Evolutionary conservation across 345 rosid genomes (phyloP).

Genomic region (Populus nigra): DNA sequence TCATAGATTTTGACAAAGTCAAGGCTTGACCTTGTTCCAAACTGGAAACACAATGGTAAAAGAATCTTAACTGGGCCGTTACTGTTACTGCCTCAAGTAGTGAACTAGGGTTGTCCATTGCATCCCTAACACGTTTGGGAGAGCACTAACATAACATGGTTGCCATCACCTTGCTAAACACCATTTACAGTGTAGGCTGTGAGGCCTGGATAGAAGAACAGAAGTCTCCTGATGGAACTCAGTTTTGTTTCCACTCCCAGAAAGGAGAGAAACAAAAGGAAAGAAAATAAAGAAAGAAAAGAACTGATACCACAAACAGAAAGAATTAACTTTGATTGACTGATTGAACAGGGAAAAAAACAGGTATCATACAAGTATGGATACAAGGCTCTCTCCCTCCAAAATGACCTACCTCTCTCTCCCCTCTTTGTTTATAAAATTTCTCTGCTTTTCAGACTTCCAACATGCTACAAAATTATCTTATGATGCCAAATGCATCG

Average conservation of each 20-base stretch:
- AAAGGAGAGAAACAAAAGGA: neutral
- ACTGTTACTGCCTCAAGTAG: neutral
- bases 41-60: neutral
- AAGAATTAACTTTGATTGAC: neutral
- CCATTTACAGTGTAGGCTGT: neutral
- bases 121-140: neutral
- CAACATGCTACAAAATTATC: neutral
- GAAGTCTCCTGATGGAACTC: no score
- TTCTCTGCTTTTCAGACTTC: neutral
- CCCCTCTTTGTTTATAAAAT: neutral
- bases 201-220: neutral
- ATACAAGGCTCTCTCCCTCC: neutral
- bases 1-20: neutral
- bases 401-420: no score
- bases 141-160: no score
- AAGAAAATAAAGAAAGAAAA: neutral
- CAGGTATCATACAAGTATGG: neutral
- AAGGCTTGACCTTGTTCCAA: neutral
- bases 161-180: neutral
- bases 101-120: neutral
- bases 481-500: neutral
- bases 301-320: neutral
- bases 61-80: neutral
- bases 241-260: no score
- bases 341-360: neutral